Base-by-base conservation (phyloP, 2,329 filamentous ascomycete species). In the Passalora sequoiae region DNA sequence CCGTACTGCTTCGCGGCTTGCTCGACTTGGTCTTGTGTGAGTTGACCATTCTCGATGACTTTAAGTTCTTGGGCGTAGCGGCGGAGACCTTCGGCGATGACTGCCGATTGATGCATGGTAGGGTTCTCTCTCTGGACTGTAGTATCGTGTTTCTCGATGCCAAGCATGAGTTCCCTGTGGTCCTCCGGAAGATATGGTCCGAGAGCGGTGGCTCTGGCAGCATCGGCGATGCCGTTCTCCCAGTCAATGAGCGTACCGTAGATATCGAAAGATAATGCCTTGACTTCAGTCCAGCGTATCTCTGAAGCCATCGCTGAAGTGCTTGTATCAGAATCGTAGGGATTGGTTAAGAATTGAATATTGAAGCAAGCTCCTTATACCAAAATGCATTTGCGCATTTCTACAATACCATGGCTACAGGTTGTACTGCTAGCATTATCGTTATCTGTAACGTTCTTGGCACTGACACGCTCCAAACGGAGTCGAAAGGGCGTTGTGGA, bases 161-260 rank as follows among this genome's bases (percentile, higher is more conserved):
- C 56, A n/a, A 63, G 50, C 32, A 73, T 57, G 39, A 67, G 55
- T 40, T 71, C 61, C 16, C 68, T 66, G 37, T 71, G 66, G 20
- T 72, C 65, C 17, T 67, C 60, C 0, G 69, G 65, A 0, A 75
- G 65, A n/a, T 60, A 64, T 20, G 71, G 60, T 24, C 78, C 65
- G 9, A 77, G 58, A 0, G 76, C 71, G 17, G 63, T 55, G 20
- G 63, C 58, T 4, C 71, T 59, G 1, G 88, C 70, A 3, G 75
- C 71, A 2, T 64, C 52, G 39, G 75, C 64, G 44, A 87, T 75
- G 46, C 83, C 83, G n/a, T 68, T 61, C 62, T 88, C 82, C 84
- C 83, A 88, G 69, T 89, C 83, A 47, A 89, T 78, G 3, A 89
- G 74, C 0, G 86, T 91, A 62, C 85, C 84, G 63, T 86, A 89